Evolutionary conservation across 495 filamentous ascomycete species (phyloP).

Genomic region (Aspergillus sparsus): DNA sequence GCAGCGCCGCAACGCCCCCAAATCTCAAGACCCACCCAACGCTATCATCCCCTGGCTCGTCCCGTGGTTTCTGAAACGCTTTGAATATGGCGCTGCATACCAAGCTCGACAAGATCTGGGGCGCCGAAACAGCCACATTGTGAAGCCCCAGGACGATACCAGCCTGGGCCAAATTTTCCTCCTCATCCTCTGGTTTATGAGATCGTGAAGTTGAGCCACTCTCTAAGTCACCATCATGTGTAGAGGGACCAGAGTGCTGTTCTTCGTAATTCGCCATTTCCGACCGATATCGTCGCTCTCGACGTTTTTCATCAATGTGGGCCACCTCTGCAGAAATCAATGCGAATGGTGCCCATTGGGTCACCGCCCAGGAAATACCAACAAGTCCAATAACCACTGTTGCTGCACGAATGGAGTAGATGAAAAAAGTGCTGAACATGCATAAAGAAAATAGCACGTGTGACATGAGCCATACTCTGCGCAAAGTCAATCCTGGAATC

Average conservation of each 20-base stretch:
- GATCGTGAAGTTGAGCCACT: conserved; percentile 21
- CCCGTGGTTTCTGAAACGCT: conserved; percentile 77
- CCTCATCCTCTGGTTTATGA: conserved; percentile 23
- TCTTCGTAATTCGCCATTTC: conserved; percentile 16
- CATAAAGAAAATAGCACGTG: conserved; percentile 75
- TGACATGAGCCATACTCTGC: conserved; percentile 79
- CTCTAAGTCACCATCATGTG: conserved; percentile 30
- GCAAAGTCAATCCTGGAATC: conserved; percentile 79
- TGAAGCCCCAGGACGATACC: conserved; percentile 89
- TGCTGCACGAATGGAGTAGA: conserved; percentile 62
- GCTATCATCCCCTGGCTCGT: conserved; percentile 77
- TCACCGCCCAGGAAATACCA: conserved; percentile 85
- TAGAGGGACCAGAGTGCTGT: neutral
- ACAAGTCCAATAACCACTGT: conserved; percentile 75
- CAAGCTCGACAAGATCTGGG: conserved; percentile 85
- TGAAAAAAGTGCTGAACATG: conserved; percentile 81
- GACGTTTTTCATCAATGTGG: conserved; percentile 69
- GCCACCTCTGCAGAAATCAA: conserved; percentile 86
- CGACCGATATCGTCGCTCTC: conserved; percentile 48
- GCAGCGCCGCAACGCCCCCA: conserved; percentile 73
- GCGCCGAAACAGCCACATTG: conserved; percentile 85
- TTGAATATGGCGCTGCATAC: conserved; percentile 79
- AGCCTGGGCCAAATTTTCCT: conserved; percentile 59
- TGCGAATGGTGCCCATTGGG: conserved; percentile 89
- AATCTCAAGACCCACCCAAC: conserved; percentile 82